Base-by-base conservation (phyloP, 2,329 filamentous ascomycete species). In the Clarireedia hainanense region DNA sequence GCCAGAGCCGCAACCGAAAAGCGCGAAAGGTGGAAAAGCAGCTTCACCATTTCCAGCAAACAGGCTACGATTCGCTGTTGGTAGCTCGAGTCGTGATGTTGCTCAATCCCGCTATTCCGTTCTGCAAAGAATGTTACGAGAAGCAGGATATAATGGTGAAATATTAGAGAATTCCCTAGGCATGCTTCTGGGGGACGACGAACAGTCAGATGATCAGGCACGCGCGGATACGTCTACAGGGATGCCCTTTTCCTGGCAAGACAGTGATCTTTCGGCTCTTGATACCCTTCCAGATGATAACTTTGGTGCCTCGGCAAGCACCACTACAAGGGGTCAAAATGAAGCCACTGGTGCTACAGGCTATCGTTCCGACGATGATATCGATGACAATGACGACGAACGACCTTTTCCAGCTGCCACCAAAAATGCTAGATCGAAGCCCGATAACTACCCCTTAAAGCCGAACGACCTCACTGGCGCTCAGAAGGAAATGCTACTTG, bases 401-500 rank as follows among this genome's bases (percentile, higher is more conserved):
- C 17, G n/a, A 20, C 15, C 27, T 30, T n/a, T 42, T 7, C 30
- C 6, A 20, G 37, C 30, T 36, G 51, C 9, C 40, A 39, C 20
- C 40, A 24, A 47, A n/a, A 24, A 6, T 20, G 43, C 10, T 12
- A 58, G 53, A 36, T 27, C 24, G n/a, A 63, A 63, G 47, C 6
- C 48, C 4, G 60, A 64, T 12, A 24, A n/a, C 2, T 51, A 39
- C 57, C 40, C 59, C 5, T 42, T 69, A 27, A 75, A 77, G 42
- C 83, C 83, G 3, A 72, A 73, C 2, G 71, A 73, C 34, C 75
- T 88, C n/a, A 80, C 79, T 0, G 75, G 74, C 57, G 74, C 80
- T n/a, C 86, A 89, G 66, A 81, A 78, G 52, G 83, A 87, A 67
- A 84, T 86, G 80, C 69, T 89, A 1, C 71, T 85, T 39, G 84